Conservation (phyloP, 768 basidiomycete genomes). For the Mrakia hoshinonis region DNA sequence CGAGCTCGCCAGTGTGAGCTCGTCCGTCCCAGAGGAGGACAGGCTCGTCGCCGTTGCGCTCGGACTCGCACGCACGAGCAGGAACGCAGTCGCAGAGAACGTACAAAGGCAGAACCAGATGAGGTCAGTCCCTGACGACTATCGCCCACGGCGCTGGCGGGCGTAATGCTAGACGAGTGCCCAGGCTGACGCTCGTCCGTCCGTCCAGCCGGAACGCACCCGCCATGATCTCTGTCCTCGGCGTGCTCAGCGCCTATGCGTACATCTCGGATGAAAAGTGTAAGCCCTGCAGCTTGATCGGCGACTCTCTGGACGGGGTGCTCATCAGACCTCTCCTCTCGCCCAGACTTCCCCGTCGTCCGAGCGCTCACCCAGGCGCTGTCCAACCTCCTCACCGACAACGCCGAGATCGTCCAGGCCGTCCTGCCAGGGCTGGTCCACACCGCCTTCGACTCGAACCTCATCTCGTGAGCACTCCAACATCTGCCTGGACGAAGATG, state of each 20-base stretch:
- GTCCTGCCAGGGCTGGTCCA: conserved; percentile 60
- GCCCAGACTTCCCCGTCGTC: conserved; percentile 50
- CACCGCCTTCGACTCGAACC: conserved; percentile 61
- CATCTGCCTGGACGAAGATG: conserved; percentile 46
- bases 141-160: not conserved
- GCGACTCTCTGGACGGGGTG: not conserved
- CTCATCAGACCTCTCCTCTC: not conserved
- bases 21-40: conserved; percentile 27
- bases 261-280: not conserved
- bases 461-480: conserved; percentile 56
- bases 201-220: not conserved
- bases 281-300: not conserved
- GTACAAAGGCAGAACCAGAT: conserved; percentile 46
- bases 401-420: conserved; percentile 51
- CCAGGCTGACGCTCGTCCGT: not conserved
- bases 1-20: not conserved
- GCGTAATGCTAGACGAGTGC: not conserved
- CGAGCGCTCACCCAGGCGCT: conserved; percentile 66
- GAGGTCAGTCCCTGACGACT: not conserved
- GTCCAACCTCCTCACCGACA: conserved; percentile 73
- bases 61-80: conserved; percentile 60
- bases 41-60: conserved; percentile 31
- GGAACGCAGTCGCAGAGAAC: conserved; percentile 72
- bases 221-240: not conserved
- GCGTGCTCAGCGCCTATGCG: not conserved